These are phyloP conservation scores for Apostasia shenzhenica DNA, from an alignment of 106 monocot species.

Conservation along the genomic window DNA sequence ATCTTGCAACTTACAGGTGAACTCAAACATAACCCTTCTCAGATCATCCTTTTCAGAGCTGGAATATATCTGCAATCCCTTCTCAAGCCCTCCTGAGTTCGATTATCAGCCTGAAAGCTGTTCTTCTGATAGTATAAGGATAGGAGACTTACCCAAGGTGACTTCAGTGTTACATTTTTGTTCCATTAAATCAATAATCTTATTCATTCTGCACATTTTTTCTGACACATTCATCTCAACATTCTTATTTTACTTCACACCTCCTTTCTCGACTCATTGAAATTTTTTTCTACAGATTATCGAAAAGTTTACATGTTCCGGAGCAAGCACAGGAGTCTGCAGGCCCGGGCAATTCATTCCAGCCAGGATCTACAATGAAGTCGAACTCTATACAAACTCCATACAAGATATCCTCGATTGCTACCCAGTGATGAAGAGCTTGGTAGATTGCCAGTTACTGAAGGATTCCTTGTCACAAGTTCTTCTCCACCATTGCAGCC, in stretches of 20 bases:
- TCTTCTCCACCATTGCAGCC: conserved; percentile 45
- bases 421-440: conserved; percentile 50
- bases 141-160: conserved; percentile 82
- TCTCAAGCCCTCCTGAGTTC: conserved; percentile 76
- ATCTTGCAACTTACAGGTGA: conserved; percentile 48
- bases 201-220: background rate
- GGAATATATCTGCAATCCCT: conserved; percentile 79
- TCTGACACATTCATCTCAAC: background rate
- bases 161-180: background rate
- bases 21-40: conserved; percentile 51
- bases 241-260: background rate
- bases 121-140: conserved; percentile 42
- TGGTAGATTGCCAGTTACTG: conserved; percentile 56
- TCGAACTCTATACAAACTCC: conserved; percentile 41
- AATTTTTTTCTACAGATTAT: conserved; percentile 28
- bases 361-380: conserved; percentile 25
- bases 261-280: background rate
- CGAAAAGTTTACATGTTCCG: conserved; percentile 48
- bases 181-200: too few relatives aligned
- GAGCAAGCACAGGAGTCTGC: conserved; percentile 17
- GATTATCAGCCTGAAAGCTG: conserved; percentile 73
- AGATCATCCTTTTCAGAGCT: conserved; percentile 18
- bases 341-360: conserved; percentile 43
- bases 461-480: conserved; percentile 74
- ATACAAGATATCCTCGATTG: conserved; percentile 58